Percentiles rank a stretch among this genome's conserved stretches.
These are phyloP conservation scores for Porogramme epimiltina DNA, from an alignment of 1,284 basidiomycete species.

Conservation along the genomic window DNA sequence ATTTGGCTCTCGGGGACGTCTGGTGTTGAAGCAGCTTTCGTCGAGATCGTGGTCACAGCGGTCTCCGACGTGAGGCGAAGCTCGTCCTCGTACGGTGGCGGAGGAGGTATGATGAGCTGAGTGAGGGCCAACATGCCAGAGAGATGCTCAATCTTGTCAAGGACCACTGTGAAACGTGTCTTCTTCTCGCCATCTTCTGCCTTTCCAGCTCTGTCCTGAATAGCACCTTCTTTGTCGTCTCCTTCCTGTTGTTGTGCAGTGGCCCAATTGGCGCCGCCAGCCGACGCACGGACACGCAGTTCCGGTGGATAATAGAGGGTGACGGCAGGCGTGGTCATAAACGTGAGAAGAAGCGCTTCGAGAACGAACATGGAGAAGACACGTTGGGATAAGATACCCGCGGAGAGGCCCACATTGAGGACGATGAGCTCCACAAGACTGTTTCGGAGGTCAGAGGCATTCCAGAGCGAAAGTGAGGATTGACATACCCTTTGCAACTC, in stretches of 20 bases:
- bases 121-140: slow-evolving; percentile 72
- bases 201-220: neutral
- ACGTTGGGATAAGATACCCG: slow-evolving; percentile 66
- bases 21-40: neutral
- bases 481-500: slow-evolving; percentile 68
- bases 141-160: slow-evolving; percentile 92
- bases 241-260: slow-evolving; percentile 33
- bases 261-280: slow-evolving; percentile 47
- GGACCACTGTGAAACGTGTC: slow-evolving; percentile 76
- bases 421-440: slow-evolving; percentile 63
- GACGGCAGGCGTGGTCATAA: slow-evolving; percentile 88
- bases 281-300: slow-evolving; percentile 49
- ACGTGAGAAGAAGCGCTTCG: slow-evolving; percentile 84
- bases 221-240: slow-evolving; percentile 1
- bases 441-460: slow-evolving; percentile 3
- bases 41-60: neutral
- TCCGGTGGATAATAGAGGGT: slow-evolving; percentile 76
- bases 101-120: slow-evolving; percentile 58
- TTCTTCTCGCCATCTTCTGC: slow-evolving; percentile 36
- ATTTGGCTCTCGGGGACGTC: slow-evolving; percentile 10
- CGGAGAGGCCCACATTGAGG: slow-evolving; percentile 69
- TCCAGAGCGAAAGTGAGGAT: neutral
- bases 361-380: slow-evolving; percentile 93
- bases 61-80: neutral
- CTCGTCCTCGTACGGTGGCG: slow-evolving; percentile 18